Percentiles rank a stretch among this genome's conserved stretches.
These are phyloP conservation scores for Collariella sp. DNA, from an alignment of 495 filamentous ascomycete species.

Conservation along the genomic window DNA sequence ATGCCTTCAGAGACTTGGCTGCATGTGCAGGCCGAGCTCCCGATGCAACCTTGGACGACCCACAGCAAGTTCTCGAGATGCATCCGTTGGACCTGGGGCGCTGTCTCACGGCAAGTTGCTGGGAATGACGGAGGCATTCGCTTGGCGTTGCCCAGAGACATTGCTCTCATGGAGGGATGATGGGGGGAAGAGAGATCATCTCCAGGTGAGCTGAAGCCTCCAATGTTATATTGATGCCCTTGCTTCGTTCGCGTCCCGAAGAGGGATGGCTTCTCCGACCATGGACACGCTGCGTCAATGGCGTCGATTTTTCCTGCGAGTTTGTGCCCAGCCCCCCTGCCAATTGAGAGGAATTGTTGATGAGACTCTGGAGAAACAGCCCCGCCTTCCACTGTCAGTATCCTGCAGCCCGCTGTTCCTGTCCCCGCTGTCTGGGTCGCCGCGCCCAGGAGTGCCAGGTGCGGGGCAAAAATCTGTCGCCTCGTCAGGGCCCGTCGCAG, in stretches of 20 bases:
- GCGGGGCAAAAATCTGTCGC: conserved; percentile 17
- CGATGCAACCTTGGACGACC: background rate
- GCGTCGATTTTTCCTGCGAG: background rate
- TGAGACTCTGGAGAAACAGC: background rate
- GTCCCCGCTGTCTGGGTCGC: conserved; percentile 1
- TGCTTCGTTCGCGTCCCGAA: background rate
- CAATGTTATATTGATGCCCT: too few relatives aligned
- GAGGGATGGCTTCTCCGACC: background rate
- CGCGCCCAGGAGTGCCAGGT: background rate
- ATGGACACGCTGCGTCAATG: background rate
- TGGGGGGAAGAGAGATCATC: too few relatives aligned
- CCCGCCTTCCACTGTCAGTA: background rate
- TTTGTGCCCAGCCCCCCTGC: background rate
- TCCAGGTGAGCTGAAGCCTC: too few relatives aligned
- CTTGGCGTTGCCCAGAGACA: background rate
- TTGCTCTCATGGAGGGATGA: too few relatives aligned
- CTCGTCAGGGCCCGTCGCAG: too few relatives aligned
- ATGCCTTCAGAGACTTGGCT: too few relatives aligned
- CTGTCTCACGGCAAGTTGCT: too few relatives aligned
- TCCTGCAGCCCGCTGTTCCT: background rate
- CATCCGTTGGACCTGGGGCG: background rate
- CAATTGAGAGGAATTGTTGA: too few relatives aligned
- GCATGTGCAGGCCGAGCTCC: background rate
- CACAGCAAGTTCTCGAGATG: background rate
- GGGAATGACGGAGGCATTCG: background rate